Base-by-base conservation (phyloP, 352 stramenopile genomes). In the Phytophthora fragariae region DNA sequence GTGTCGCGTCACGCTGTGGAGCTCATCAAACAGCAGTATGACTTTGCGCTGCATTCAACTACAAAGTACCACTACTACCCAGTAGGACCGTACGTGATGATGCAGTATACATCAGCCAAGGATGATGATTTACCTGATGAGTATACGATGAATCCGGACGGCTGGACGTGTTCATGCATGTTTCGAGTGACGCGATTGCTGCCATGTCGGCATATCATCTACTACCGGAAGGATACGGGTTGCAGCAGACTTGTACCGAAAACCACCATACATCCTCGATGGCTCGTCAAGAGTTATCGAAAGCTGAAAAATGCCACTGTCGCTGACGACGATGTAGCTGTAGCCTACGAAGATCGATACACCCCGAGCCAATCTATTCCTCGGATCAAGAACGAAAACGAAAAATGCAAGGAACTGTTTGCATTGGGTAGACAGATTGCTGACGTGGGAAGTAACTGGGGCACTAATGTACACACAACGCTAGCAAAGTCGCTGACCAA, bases 201-300 rank as follows among this genome's bases (percentile, higher is more conserved):
- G 39, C 62, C 41, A 0, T 62, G 62, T 29, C 52, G 62, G 37
- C 62, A 68, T 35, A 68, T 68, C 5, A 46, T 70, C 2, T 70
- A 65, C 19, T 58, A 63, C 21, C 15, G 53, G 17, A 69, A 69
- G 31, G 27, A 27, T 10, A 68, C 53, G 1, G 21, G 37, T 7
- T 62, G 62, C 27, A 57, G 8, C 4, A 39, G 15, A 35, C 17
- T 62, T 29, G 37, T 68, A 35, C 62, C 62, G 3, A 39, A 62
- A 53, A 57, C 1, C 15, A 62, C 50, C 4, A 62, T 62, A 37
- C 62, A 62, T 24, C 52, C 62, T 10, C 17, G 53, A 3, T 68
- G 52, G 52, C 54, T 65, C 19, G n/a, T 57, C 5, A 60, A 68
- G 17, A 68, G 57, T 35, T 62, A 62, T 37, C 35, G 53, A 21